Conservation (phyloP, 75 land plant genomes). For the Chamaecyparis obtusa region DNA sequence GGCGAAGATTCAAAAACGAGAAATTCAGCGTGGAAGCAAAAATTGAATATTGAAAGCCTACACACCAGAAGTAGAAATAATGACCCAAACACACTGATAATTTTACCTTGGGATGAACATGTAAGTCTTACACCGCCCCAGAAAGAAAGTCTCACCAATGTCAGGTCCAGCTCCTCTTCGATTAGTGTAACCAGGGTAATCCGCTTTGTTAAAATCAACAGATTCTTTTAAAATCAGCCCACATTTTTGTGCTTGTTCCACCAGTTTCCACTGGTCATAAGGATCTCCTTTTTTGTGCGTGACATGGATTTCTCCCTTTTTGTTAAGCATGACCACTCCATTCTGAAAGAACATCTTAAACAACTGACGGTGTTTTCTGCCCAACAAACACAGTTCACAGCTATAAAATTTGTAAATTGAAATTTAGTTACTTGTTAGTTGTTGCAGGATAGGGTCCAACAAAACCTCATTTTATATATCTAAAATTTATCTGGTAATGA, state of each 20-base stretch:
- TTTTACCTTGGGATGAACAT: slow-evolving; percentile 2
- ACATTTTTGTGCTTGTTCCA: slow-evolving; percentile 27
- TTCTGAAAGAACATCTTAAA: slow-evolving; percentile 37
- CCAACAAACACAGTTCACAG: background rate
- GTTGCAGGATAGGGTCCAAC: background rate
- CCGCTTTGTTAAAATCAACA: slow-evolving; percentile 25
- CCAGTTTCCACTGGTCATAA: slow-evolving; percentile 40
- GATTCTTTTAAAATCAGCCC: slow-evolving; percentile 24
- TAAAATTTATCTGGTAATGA: background rate
- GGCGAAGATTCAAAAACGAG: background rate
- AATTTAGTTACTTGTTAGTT: background rate
- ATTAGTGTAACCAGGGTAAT: slow-evolving; percentile 51
- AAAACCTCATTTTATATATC: background rate
- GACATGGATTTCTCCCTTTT: slow-evolving; percentile 49
- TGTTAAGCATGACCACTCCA: slow-evolving; percentile 16
- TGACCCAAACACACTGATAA: background rate
- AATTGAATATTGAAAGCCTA: background rate
- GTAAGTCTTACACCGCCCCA: background rate
- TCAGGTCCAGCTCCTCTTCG: slow-evolving; percentile 36
- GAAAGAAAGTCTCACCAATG: background rate
- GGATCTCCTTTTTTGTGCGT: slow-evolving; percentile 34
- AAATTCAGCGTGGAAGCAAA: too few relatives aligned
- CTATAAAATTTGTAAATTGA: background rate
- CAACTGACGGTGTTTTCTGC: slow-evolving; percentile 38
- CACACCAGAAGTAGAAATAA: too few relatives aligned